These are phyloP conservation scores for Lichtheimia ramosa DNA, from an alignment of 371 early-diverging fungal species.

Conservation along the genomic window DNA sequence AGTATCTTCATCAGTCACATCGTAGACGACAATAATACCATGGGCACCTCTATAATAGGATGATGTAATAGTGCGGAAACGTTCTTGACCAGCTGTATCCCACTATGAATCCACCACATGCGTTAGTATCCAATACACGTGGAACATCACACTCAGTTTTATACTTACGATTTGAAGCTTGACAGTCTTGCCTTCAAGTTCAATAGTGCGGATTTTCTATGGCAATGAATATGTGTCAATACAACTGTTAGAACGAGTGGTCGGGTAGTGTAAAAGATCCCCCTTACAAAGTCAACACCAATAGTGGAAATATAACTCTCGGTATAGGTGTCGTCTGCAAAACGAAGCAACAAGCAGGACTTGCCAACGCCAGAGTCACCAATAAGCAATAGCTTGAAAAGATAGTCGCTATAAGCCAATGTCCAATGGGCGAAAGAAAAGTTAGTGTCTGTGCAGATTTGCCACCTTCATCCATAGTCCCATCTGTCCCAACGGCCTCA, in stretches of 20 bases:
- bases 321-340: conserved; percentile 98
- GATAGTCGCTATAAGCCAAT: conserved; percentile 77
- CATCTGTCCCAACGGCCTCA: neutral
- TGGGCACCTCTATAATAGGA: conserved; percentile 98
- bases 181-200: conserved; percentile 96
- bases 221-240: neutral
- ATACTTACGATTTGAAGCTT: conserved; percentile 94
- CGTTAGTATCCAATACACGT: conserved; percentile 63
- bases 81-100: conserved; percentile 99
- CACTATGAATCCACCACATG: conserved; percentile 43
- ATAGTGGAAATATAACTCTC: conserved; percentile 98
- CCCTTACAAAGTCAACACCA: conserved; percentile 92
- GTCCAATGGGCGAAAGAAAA: neutral
- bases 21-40: conserved; percentile 98
- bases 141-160: neutral
- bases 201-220: conserved; percentile 99
- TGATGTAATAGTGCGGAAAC: conserved; percentile 97
- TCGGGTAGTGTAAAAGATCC: neutral
- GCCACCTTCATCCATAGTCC: neutral
- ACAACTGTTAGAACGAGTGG: neutral
- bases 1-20: conserved; percentile 95
- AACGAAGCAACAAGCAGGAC: conserved; percentile 96
- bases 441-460: neutral
- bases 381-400: conserved; percentile 98
- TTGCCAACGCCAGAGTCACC: conserved; percentile 99